Evolutionary conservation across 2,329 filamentous ascomycete species (phyloP), one percentile per base, ranked within the genome.

Genomic region (Colletotrichum costaricense): DNA sequence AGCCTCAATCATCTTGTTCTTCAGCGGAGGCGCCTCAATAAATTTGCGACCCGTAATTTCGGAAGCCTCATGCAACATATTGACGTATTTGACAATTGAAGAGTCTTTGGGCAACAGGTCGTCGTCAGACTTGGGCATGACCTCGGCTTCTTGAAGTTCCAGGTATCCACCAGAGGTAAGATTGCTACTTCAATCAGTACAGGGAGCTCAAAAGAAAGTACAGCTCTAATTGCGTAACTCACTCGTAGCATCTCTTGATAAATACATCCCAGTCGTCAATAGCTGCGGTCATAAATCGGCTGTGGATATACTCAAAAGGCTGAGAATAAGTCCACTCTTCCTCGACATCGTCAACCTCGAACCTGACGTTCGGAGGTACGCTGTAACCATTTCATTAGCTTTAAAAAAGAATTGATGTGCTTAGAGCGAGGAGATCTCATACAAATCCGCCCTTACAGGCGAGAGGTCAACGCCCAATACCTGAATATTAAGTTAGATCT

Each of bases 291-390:
- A 86, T 79, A 75, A 81, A 81, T 28, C 83, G 81, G 11, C 74
- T 77, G 65, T 83, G 84, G 24, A 87, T 78, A 28, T 83, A 82
- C 74, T 86, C 85, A 52, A 86, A 86, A 1, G 78, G 76, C 33
- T 78, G 76, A 2, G 74, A 73, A 30, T 79, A 85, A 2, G 78
- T 79, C 84, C 84, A 86, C 22, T 79, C 77, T 26, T 82, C 80
- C 49, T 84, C 82, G 12, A 82, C 74, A 69, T 86, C 82, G 67
- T 86, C 84, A 59, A 86, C 78, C 56, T 85, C 83, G 74, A 89
- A 89, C 14, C 78, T 77, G 5, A 87, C 82, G 66, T 89, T 89
- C 0, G 85, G 81, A 1, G 87, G 86, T 4, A 87, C 84, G 76
- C 83, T 83, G 16, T 5, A 30, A n/a, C 4, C 5, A 6, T 26